Evolutionary conservation across 2,329 filamentous ascomycete genomes (phyloP), one percentile per base, ranked within the genome.

Genomic region (Fragosphaeria purpurea): DNA sequence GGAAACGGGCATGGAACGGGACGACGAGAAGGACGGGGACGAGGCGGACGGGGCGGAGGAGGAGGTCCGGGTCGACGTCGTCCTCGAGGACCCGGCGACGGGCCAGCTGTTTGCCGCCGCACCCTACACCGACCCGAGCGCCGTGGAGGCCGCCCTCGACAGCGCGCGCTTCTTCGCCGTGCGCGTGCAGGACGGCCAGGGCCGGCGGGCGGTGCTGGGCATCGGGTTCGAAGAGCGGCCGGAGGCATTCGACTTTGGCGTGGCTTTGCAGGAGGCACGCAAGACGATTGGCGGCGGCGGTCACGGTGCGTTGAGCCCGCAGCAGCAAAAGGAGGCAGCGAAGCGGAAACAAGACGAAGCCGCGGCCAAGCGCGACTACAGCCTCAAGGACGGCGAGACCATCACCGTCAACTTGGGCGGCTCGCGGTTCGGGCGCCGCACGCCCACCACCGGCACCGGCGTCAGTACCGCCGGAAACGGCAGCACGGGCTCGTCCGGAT

Each of bases 191-290:
- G 87, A 89, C 55, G 83, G 82, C 38, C 76, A 77, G 41, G 83
- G 86, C 2, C 76, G 83, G 58, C 90, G 88, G 65, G 88, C 89
- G 9, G 78, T 86, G 44, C 69, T 95, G 53, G 88, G 89, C 8
- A 80, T 95, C 57, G 89, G 88, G 8, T 95, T 94, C 62, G 88
- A 94, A 70, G 88, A 95, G 66, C 74, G 89, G 46, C 82, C 80
- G 61, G 86, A 91, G 59, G 87, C 89, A 1, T 91, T 95, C 59
- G 88, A 95, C 63, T 89, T 95, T 61, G 79, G 80, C 55, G 85
- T 94, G 47, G 79, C 84, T 12, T 69, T 95, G 63, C 85, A 90
- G 66, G 88, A 93, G 65, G 84, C 83, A 22, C 73, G 85, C 59
- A 84, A 85, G 65, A 78, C 81, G 2, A 66, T 90, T 6, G 83